These are phyloP conservation scores for Xerophyta viscosa DNA, from an alignment of 106 monocot species.

Conservation along the genomic window DNA sequence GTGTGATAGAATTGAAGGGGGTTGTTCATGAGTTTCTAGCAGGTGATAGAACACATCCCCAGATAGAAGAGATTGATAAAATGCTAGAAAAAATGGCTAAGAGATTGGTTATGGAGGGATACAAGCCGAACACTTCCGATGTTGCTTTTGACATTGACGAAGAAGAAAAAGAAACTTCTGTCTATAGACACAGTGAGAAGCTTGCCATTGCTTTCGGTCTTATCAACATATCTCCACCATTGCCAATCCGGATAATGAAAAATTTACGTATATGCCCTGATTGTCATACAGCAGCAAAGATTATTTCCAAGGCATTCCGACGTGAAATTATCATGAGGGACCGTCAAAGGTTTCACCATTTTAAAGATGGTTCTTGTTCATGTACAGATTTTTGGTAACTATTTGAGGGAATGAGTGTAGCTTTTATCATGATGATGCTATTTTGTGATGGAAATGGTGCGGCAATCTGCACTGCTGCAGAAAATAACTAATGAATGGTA, in stretches of 20 bases:
- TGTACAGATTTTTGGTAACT: slow-evolving; percentile 10
- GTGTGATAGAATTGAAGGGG: slow-evolving; percentile 26
- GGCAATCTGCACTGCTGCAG: too few species aligned
- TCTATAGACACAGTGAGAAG: slow-evolving; percentile 10
- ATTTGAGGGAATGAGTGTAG: too few species aligned
- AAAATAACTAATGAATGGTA: too few species aligned
- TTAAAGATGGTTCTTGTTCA: slow-evolving; percentile 6
- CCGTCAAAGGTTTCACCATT: slow-evolving; percentile 1
- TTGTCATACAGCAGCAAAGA: slow-evolving; percentile 12
- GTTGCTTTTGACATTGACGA: slow-evolving; percentile 11
- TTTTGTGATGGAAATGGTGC: too few species aligned
- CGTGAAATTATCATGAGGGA: slow-evolving; percentile 9
- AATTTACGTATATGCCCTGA: slow-evolving; percentile 7
- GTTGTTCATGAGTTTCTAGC: slow-evolving; percentile 10
- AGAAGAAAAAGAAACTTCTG: slow-evolving; percentile 8
- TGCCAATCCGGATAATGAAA: slow-evolving; percentile 9
- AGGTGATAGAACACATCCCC: slow-evolving; percentile 4
- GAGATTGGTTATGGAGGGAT: slow-evolving; percentile 3
- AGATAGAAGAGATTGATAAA: slow-evolving; percentile 6
- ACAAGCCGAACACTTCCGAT: slow-evolving; percentile 1
- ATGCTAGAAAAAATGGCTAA: slow-evolving; percentile 5
- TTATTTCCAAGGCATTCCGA: slow-evolving; percentile 3
- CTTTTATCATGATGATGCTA: too few species aligned
- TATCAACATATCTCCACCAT: slow-evolving; percentile 5
- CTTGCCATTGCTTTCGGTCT: slow-evolving; percentile 12